A percentile compares a stretch with the other conserved stretches of the same genome.
These are phyloP conservation scores for Penicillium vulpinum DNA, from an alignment of 2,329 filamentous ascomycete genomes.

Conservation along the genomic window DNA sequence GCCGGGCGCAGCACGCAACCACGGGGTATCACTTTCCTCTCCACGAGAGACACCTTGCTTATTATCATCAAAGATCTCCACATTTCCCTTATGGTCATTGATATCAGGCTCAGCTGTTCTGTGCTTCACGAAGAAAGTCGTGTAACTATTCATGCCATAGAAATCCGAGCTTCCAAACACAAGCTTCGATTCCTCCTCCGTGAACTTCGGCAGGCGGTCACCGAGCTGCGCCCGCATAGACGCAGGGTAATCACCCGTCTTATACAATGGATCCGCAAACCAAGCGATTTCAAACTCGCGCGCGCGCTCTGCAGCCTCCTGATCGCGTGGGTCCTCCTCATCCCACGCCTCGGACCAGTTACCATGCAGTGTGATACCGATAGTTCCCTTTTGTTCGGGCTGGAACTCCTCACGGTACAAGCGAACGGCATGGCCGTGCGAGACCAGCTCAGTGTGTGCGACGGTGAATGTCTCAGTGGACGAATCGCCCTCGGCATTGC, in stretches of 20 bases:
- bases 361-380: conserved; percentile 79
- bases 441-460: conserved; percentile 73
- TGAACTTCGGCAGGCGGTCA: conserved; percentile 70
- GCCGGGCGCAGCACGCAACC: conserved; percentile 70
- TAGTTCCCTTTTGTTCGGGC: conserved; percentile 65
- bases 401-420: conserved; percentile 77
- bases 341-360: conserved; percentile 77
- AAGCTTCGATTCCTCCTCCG: conserved; percentile 65
- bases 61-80: conserved; percentile 67
- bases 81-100: conserved; percentile 71
- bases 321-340: conserved; percentile 66
- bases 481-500: conserved; percentile 69
- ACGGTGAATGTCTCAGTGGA: conserved; percentile 73
- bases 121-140: conserved; percentile 77
- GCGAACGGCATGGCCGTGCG: conserved; percentile 73
- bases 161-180: conserved; percentile 80
- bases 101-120: conserved; percentile 51
- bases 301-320: conserved; percentile 71
- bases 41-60: conserved; percentile 71
- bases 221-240: conserved; percentile 80
- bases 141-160: conserved; percentile 88
- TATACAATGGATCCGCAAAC: conserved; percentile 80
- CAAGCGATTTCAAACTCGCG: conserved; percentile 79
- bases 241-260: conserved; percentile 70
- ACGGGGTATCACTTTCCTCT: conserved; percentile 73